Base-by-base conservation (phyloP, 2,329 filamentous ascomycete genomes). In the Epichloe hybrida region DNA sequence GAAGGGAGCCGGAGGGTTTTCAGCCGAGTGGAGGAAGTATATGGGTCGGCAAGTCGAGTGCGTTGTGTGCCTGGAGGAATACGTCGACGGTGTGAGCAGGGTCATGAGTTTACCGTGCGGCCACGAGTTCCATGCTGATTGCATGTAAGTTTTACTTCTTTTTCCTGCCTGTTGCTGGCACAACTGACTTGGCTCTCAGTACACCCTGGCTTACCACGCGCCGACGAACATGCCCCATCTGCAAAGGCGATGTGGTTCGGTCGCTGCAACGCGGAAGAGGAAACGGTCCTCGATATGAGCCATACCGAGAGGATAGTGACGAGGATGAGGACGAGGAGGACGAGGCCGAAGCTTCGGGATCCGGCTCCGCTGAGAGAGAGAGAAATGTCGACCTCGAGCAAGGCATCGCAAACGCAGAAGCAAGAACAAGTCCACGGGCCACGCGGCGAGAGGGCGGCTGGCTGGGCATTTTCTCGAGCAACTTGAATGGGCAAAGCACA, bases 71-170 rank as follows among this genome's bases (percentile, higher is more conserved):
- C 72, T 98, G 36, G 93, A 98, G 63, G 93, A 98, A 64, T 98
- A 97, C 62, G 75, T 95, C 21, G 90, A 96, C 66, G 93, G 93
- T 39, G 83, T 96, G 59, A 95, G 89, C 65, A 81, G 82, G 61
- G 91, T 98, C 39, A 98, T 98, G 93, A 94, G 89, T 63, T 71
- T 98, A 53, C 93, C 93, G 8, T 98, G 93, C 68, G 93, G 93
- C 37, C 93, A 98, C 65, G 93, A 98, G 62, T 98, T 97, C 67
- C 93, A 98, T 66, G 91, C 77, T 31, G 89, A 95, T 64, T 98
- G 93, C 89, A 97, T 98, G 89, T 95, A 71, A 84, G 89, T 85
- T 49, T 4, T 8, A 4, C 8, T 7, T 34, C n/a, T 2, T 21
- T 27, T 36, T 27, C 4, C 11, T 20, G 6, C n/a, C 11, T n/a